These are phyloP conservation scores for Boletellus ananas DNA, from an alignment of 768 basidiomycete species.

Conservation along the genomic window DNA sequence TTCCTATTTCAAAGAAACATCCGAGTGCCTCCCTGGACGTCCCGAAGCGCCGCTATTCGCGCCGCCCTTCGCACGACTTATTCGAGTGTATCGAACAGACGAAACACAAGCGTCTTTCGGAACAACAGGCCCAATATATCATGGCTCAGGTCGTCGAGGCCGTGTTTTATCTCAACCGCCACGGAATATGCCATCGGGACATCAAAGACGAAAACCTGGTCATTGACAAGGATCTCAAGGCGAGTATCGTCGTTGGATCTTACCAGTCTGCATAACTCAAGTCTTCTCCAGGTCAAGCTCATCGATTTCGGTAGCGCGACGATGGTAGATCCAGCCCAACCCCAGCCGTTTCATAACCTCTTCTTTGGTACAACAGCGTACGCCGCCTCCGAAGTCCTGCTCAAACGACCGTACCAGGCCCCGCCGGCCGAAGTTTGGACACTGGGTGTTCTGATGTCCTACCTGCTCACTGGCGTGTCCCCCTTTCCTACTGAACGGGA, in stretches of 20 bases:
- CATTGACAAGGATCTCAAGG: constrained; percentile 70
- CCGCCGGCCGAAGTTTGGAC: constrained; percentile 97
- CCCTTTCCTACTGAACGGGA: constrained; percentile 89
- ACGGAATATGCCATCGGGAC: constrained; percentile 90
- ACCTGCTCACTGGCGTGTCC: constrained; percentile 87
- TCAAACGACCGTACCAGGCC: constrained; percentile 84
- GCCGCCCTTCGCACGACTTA: constrained; percentile 84
- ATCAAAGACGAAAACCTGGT: constrained; percentile 96
- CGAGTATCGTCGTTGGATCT: constrained; percentile 23
- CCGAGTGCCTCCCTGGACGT: constrained; percentile 10
- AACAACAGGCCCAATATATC: constrained; percentile 74
- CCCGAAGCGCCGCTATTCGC: constrained; percentile 46
- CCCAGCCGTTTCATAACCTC: constrained; percentile 64
- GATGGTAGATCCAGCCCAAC: constrained; percentile 57
- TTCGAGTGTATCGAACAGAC: constrained; percentile 95
- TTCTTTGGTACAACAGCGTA: constrained; percentile 97
- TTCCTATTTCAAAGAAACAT: constrained; percentile 10
- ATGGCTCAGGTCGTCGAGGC: constrained; percentile 87
- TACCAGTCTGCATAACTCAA: constrained; percentile 9
- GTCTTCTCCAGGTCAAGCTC: constrained; percentile 67
- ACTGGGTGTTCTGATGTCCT: constrained; percentile 90
- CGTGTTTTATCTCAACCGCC: constrained; percentile 72
- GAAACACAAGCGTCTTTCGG: constrained; percentile 71
- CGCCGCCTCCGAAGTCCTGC: constrained; percentile 91
- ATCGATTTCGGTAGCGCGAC: constrained; percentile 95